phyloP scores from a whole-genome alignment of 2,329 filamentous ascomycete genomes.

The Pleomassaria siparia region DNA sequence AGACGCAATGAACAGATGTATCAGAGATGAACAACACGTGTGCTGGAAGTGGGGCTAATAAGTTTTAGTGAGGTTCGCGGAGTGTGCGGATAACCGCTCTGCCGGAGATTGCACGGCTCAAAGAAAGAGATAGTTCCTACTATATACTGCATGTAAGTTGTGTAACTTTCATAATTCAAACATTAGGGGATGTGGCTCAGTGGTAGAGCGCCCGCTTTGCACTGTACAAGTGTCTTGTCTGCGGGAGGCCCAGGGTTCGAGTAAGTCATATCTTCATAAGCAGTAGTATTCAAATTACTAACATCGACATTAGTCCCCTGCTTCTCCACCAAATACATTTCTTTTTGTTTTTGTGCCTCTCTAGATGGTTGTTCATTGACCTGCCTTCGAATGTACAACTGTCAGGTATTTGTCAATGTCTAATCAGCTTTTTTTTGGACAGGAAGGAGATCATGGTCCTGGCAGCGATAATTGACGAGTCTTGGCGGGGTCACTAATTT shows the following conservation, averaged over 20 bases:
- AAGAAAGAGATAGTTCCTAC: no score
- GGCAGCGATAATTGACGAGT: not conserved
- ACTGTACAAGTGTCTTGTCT: constrained; percentile 23
- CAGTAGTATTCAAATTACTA: no score
- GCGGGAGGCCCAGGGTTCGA: constrained; percentile 41
- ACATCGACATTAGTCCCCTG: no score
- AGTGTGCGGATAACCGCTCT: no score
- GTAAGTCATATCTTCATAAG: no score
- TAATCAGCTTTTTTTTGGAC: not conserved
- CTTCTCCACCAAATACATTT: constrained; percentile 26
- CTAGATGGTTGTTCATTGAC: not conserved
- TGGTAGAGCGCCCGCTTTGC: constrained; percentile 46
- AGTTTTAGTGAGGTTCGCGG: no score
- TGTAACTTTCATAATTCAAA: not conserved
- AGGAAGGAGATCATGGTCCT: not conserved
- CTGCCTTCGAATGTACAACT: no score
- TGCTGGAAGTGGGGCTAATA: no score
- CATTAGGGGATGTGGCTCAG: constrained; percentile 37
- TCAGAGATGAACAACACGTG: no score
- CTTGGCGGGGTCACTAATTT: constrained; percentile 2
- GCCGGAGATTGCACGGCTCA: no score
- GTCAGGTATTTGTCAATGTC: not conserved
- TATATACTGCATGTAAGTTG: not conserved
- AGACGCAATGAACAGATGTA: no score
- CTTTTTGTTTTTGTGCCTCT: constrained; percentile 19